These are phyloP conservation scores for Mallotus repandus DNA, from an alignment of 441 rosid genomes.

Conservation along the genomic window DNA sequence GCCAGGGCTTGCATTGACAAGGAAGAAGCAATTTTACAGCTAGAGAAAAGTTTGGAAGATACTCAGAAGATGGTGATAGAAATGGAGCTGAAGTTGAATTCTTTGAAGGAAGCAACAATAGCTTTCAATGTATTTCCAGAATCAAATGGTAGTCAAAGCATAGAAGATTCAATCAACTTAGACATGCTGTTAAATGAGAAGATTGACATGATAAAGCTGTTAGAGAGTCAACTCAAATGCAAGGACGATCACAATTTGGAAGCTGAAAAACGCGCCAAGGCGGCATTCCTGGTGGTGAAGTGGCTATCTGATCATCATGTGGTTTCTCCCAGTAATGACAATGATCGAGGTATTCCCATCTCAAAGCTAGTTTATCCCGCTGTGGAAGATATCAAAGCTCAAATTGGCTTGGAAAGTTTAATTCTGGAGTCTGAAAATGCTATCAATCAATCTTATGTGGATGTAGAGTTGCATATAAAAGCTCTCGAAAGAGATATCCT, in stretches of 20 bases:
- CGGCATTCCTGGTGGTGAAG: slow-evolving; percentile 47
- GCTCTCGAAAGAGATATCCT: slow-evolving; percentile 29
- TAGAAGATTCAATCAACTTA: slow-evolving; percentile 38
- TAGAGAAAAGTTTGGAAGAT: slow-evolving; percentile 86
- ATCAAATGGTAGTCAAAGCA: slow-evolving; percentile 33
- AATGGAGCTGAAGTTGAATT: slow-evolving; percentile 75
- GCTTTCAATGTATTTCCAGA: slow-evolving; percentile 57
- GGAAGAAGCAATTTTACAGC: slow-evolving; percentile 71
- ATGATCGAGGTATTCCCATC: slow-evolving; percentile 22
- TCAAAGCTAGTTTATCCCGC: slow-evolving; percentile 6
- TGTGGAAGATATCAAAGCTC: slow-evolving; percentile 32
- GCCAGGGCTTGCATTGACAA: slow-evolving; percentile 75
- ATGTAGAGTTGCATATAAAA: slow-evolving; percentile 28
- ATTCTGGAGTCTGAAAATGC: slow-evolving; percentile 34
- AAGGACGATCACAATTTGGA: slow-evolving; percentile 41
- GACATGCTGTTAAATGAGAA: slow-evolving; percentile 41
- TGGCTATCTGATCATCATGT: slow-evolving; percentile 51
- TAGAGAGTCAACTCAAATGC: slow-evolving; percentile 38
- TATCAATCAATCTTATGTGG: slow-evolving; percentile 32
- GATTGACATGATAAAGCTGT: slow-evolving; percentile 40
- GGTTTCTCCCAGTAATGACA: slow-evolving; percentile 26
- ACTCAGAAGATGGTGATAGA: slow-evolving; percentile 70
- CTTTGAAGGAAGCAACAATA: slow-evolving; percentile 70
- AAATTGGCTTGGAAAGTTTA: slow-evolving; percentile 33
- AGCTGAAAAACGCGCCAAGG: slow-evolving; percentile 49